Conservation (phyloP, 192 early-diverging fungal species). For the Fimicolochytrium jonesii region DNA sequence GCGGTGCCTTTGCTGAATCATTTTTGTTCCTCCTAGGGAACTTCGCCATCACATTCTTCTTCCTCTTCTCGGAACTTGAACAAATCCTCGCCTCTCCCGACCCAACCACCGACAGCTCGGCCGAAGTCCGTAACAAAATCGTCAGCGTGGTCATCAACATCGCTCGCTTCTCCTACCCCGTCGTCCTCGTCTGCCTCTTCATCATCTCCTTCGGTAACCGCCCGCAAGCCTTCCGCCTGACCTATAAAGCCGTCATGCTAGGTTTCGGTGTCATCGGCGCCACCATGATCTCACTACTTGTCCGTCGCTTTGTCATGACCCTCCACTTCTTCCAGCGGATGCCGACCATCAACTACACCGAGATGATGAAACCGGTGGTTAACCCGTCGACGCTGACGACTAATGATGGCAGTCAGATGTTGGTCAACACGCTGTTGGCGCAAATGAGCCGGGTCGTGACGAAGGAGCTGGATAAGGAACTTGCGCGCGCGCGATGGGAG, state of each 20-base stretch:
- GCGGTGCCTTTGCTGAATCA: too few species aligned
- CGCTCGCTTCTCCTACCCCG: slow-evolving; percentile 25
- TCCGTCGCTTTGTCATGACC: slow-evolving; percentile 22
- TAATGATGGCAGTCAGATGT: slow-evolving; percentile 12
- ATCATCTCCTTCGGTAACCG: slow-evolving; percentile 49
- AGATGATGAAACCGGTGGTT: slow-evolving; percentile 3
- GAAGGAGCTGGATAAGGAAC: slow-evolving; percentile 4
- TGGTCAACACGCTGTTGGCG: slow-evolving; percentile 14
- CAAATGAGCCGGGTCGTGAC: neutral
- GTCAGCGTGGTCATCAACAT: slow-evolving; percentile 19
- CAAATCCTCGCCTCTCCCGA: slow-evolving; percentile 22
- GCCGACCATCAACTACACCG: neutral
- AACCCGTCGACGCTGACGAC: neutral
- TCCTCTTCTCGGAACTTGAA: slow-evolving; percentile 46
- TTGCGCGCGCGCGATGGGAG: neutral
- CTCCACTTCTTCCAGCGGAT: neutral
- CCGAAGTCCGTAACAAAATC: slow-evolving; percentile 11
- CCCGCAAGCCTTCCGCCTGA: slow-evolving; percentile 39
- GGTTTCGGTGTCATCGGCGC: slow-evolving; percentile 36
- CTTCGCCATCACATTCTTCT: slow-evolving; percentile 35
- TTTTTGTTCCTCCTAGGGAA: slow-evolving; percentile 12
- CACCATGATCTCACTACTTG: slow-evolving; percentile 33
- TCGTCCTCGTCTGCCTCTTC: slow-evolving; percentile 37
- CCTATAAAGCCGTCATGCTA: slow-evolving; percentile 33
- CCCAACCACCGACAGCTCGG: slow-evolving; percentile 1